Conservation (phyloP, 2,329 filamentous ascomycete species). For the Cryphonectria radicalis region DNA sequence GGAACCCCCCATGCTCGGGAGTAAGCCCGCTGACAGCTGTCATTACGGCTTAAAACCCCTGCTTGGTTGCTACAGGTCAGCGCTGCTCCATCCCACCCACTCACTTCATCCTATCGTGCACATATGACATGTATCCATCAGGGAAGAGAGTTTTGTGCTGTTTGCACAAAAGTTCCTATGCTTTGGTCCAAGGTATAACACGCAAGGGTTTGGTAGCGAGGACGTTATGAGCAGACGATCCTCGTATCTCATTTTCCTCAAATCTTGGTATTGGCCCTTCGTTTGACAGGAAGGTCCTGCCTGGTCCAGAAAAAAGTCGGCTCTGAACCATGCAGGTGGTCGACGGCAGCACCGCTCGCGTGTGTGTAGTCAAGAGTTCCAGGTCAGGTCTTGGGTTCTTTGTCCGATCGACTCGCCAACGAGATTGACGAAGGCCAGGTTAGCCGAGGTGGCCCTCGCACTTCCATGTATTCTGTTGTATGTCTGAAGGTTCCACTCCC, state of each 20-base stretch:
- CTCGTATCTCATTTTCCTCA: neutral
- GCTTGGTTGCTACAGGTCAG: neutral
- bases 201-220: neutral
- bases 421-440: slow-evolving; percentile 5
- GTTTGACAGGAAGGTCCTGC: neutral
- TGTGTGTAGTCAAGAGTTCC: neutral
- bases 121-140: neutral
- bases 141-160: slow-evolving; percentile 4
- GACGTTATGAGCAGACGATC: neutral
- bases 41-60: slow-evolving; percentile 18
- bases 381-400: neutral
- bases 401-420: neutral
- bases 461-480: neutral
- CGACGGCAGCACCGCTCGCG: neutral
- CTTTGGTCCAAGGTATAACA: neutral
- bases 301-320: neutral
- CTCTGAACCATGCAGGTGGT: neutral
- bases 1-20: slow-evolving; percentile 19
- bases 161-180: slow-evolving; percentile 11
- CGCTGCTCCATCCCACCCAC: neutral
- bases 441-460: neutral
- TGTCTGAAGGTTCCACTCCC: neutral
- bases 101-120: neutral
- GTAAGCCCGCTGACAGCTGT: slow-evolving; percentile 28
- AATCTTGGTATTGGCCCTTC: neutral